Percentiles rank a stretch among this genome's conserved stretches.
These are phyloP conservation scores for Penicillium soppii DNA, from an alignment of 495 filamentous ascomycete species.

Conservation along the genomic window DNA sequence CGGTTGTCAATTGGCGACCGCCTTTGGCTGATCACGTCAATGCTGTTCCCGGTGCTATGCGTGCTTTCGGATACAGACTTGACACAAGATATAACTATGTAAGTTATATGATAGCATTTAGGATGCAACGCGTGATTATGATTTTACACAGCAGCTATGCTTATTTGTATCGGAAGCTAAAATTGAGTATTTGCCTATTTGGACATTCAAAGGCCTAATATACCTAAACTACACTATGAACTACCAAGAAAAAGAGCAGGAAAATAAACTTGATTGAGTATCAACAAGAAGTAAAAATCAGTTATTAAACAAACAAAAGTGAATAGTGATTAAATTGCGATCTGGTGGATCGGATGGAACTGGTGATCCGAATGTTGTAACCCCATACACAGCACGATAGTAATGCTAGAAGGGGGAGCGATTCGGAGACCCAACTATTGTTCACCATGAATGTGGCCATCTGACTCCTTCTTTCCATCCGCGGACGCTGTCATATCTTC, in stretches of 20 bases:
- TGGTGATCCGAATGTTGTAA: not conserved
- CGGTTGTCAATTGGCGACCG: conserved; percentile 15
- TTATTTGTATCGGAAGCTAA: too few relatives aligned
- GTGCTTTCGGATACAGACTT: not conserved
- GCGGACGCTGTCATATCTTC: conserved; percentile 30
- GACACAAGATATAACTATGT: too few relatives aligned
- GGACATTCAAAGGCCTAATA: too few relatives aligned
- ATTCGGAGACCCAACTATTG: not conserved
- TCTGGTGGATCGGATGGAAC: not conserved
- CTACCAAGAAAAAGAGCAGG: too few relatives aligned
- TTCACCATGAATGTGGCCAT: conserved; percentile 19
- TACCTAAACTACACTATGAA: too few relatives aligned
- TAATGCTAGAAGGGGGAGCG: not conserved
- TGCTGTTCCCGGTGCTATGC: too few relatives aligned
- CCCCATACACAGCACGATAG: not conserved
- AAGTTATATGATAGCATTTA: too few relatives aligned
- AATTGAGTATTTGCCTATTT: too few relatives aligned
- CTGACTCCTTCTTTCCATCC: conserved; percentile 33
- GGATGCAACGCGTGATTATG: too few relatives aligned
- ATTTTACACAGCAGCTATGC: too few relatives aligned
- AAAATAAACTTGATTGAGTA: not conserved
- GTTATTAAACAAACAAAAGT: not conserved
- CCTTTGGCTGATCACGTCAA: conserved; percentile 4
- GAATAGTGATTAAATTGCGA: not conserved
- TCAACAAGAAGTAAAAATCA: not conserved